Percentiles rank a stretch among this genome's conserved stretches.
phyloP scores from a whole-genome alignment of 1,284 basidiomycete species.

The Takashimella koratensis region DNA sequence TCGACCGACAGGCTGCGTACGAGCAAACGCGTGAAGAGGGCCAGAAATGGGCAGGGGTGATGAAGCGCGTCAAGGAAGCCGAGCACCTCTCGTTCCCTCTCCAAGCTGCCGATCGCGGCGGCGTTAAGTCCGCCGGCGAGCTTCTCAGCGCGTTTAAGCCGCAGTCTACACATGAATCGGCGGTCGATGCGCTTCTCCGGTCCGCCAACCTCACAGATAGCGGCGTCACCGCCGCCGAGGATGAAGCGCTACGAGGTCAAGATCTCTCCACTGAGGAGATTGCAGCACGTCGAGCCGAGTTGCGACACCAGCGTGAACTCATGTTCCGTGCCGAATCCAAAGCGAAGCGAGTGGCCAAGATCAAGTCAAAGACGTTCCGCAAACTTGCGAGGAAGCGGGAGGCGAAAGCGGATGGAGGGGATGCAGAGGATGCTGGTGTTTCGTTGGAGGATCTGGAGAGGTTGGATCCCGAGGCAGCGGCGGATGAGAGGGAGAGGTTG shows the following conservation, averaged over 20 bases:
- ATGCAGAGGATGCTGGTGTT: conserved; percentile 39
- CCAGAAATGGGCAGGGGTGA: conserved; percentile 88
- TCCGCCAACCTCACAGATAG: conserved; percentile 75
- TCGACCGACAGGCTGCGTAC: conserved; percentile 92
- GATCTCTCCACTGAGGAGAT: conserved; percentile 81
- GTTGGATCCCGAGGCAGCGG: conserved; percentile 56
- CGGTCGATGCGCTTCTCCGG: conserved; percentile 70
- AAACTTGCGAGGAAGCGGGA: conserved; percentile 75
- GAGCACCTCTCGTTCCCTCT: conserved; percentile 90
- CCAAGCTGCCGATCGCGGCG: conserved; percentile 62
- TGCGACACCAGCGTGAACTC: conserved; percentile 84
- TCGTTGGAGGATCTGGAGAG: conserved; percentile 53
- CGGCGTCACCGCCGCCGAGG: conserved; percentile 71
- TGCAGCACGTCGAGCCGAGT: conserved; percentile 69
- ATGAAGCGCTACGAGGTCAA: conserved; percentile 65
- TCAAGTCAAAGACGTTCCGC: conserved; percentile 92
- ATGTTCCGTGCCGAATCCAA: conserved; percentile 92
- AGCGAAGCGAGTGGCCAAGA: conserved; percentile 86
- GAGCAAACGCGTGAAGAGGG: conserved; percentile 88
- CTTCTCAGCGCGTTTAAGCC: conserved; percentile 64
- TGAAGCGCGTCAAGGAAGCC: conserved; percentile 83
- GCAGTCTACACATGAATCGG: conserved; percentile 70
- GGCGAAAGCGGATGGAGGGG: conserved; percentile 55
- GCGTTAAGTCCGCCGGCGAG: conserved; percentile 43
- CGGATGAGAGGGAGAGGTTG: conserved; percentile 60